These are phyloP conservation scores for Leishmania tarentolae DNA, from an alignment of 208 protist genomes.

Conservation along the genomic window DNA sequence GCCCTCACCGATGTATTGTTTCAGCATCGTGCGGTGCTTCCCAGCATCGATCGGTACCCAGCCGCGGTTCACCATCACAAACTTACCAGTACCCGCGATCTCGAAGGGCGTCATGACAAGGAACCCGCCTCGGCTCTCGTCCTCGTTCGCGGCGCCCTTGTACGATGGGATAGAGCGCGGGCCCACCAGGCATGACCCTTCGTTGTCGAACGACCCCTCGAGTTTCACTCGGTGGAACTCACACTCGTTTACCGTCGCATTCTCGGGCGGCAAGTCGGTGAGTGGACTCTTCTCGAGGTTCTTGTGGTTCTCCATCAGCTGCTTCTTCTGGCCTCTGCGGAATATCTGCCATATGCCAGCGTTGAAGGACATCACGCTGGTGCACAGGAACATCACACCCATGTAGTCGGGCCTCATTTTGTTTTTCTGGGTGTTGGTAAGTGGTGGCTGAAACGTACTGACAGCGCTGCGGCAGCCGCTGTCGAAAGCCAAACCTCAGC, in stretches of 20 bases:
- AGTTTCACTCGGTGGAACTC: slow-evolving; percentile 68
- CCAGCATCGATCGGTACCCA: slow-evolving; percentile 90
- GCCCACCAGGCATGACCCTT: slow-evolving; percentile 82
- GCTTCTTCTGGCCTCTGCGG: slow-evolving; percentile 72
- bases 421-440: neutral
- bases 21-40: slow-evolving; percentile 81
- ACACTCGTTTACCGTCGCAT: slow-evolving; percentile 51
- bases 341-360: slow-evolving; percentile 88
- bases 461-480: neutral
- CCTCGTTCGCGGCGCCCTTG: slow-evolving; percentile 68
- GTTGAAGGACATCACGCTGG: slow-evolving; percentile 87
- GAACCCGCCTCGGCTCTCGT: slow-evolving; percentile 86
- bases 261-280: slow-evolving; percentile 43
- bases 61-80: slow-evolving; percentile 88
- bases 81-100: slow-evolving; percentile 57
- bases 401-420: slow-evolving; percentile 88
- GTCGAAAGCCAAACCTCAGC: neutral
- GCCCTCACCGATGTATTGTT: slow-evolving; percentile 87
- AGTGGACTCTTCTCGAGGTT: slow-evolving; percentile 71
- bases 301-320: slow-evolving; percentile 82
- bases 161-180: slow-evolving; percentile 83
- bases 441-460: slow-evolving; percentile 1
- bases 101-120: slow-evolving; percentile 87
- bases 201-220: slow-evolving; percentile 85
- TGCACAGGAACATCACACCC: slow-evolving; percentile 80